Base-by-base conservation (phyloP, 495 filamentous ascomycete species). In the Neurospora sublineolata region DNA sequence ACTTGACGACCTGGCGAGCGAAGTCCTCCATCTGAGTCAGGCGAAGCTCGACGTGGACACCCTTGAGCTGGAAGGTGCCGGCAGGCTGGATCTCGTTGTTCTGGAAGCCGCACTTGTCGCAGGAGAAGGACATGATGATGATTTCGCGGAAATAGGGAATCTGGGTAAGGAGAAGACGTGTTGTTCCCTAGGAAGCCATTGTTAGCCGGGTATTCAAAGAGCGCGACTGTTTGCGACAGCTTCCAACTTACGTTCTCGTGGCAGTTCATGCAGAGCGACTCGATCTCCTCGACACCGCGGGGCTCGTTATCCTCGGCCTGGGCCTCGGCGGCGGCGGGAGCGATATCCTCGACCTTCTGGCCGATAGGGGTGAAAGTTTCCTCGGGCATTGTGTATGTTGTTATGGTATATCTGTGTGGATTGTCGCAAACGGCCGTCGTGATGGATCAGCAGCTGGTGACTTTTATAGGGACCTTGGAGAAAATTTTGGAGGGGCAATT, bases 71-170 rank as follows among this genome's bases (percentile, higher is more conserved):
- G 73, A 97, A 95, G 74, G 92, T 88, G 40, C 91, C 91, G 11
- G 95, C 95, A 9, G 93, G 88, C 78, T 97, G 94, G 71, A 98
- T 89, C 76, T 97, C 93, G 79, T 93, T 94, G 84, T 97, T 94
- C 71, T 88, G 86, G 80, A 97, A 92, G 78, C 89, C 81, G 83
- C 95, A 99, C 78, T 97, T 87, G 1, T 90, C 87, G 82, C 95
- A 99, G 72, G 88, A 88, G 83, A 99, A 99, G 67, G 94, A 97
- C 88, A 97, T 97, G 74, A 99, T 87, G 73, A 99, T 93, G 72
- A 98, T 88, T 79, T 99, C 95, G 77, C 93, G 92, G 86, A 99
- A 98, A 84, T 89, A 97, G 27, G 95, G 96, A 27, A 99, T 97
- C 67, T 89, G 88, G 64, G 94, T 94, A 44, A 98, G 87, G 30